Percentiles rank a stretch among this genome's conserved stretches.
These are phyloP conservation scores for Cylindrotheca fusiformis DNA, from an alignment of 108 stramenopile species.

Conservation along the genomic window DNA sequence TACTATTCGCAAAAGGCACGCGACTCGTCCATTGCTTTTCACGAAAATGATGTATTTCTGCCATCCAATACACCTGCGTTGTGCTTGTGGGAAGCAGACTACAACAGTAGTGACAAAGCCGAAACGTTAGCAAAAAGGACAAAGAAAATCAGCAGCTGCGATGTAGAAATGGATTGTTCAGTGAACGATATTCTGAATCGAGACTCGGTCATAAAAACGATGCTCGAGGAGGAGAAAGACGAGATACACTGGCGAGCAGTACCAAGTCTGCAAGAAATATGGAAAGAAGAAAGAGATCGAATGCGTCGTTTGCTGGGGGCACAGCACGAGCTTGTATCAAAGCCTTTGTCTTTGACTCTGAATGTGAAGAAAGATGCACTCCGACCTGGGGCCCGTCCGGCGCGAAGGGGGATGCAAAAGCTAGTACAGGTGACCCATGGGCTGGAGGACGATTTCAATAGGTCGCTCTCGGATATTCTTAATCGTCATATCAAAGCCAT, in stretches of 20 bases:
- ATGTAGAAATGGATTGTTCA: constrained; percentile 74
- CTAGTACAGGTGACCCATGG: constrained; percentile 63
- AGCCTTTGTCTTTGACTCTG: constrained; percentile 59
- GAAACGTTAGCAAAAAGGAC: constrained; percentile 19
- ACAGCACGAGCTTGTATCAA: constrained; percentile 64
- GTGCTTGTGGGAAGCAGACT: constrained; percentile 15
- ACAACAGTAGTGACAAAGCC: not conserved
- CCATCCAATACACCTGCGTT: constrained; percentile 19
- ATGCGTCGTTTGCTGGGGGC: constrained; percentile 64
- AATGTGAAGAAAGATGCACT: constrained; percentile 65
- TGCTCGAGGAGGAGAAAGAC: constrained; percentile 51
- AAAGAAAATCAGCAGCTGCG: constrained; percentile 65
- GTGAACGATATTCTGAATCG: constrained; percentile 69
- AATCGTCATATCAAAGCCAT: constrained; percentile 29
- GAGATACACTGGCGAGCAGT: constrained; percentile 86
- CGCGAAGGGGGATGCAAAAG: constrained; percentile 57
- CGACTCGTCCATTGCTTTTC: not conserved
- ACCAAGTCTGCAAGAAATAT: constrained; percentile 83
- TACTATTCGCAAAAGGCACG: not conserved
- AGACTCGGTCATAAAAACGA: constrained; percentile 52
- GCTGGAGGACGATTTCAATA: constrained; percentile 63
- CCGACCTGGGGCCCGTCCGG: constrained; percentile 61
- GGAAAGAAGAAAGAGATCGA: constrained; percentile 75
- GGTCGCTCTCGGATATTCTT: constrained; percentile 63
- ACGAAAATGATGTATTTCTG: constrained; percentile 17